Conservation (phyloP, 1,284 basidiomycete genomes). For the Boletellus deceptivus region DNA sequence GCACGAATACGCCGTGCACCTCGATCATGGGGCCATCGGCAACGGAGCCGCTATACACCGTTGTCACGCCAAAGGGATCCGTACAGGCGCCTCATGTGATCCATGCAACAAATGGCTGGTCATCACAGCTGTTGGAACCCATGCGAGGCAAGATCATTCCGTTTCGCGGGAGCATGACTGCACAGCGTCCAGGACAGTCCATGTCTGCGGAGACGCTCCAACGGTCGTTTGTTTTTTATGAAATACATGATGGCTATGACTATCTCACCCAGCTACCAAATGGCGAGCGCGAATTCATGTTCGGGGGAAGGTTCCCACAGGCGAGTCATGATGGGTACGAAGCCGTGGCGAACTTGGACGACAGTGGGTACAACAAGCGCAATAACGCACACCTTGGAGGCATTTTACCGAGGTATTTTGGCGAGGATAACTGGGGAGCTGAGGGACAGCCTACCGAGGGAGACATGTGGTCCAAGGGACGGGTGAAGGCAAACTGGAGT, state of each 20-base stretch:
- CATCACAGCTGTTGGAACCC: conserved; percentile 46
- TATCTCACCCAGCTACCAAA: conserved; percentile 51
- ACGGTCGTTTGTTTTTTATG: conserved; percentile 44
- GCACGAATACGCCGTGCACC: conserved; percentile 42
- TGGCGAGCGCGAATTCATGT: conserved; percentile 44
- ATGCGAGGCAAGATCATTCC: conserved; percentile 48
- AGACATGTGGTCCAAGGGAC: conserved; percentile 36
- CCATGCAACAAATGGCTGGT: conserved; percentile 63
- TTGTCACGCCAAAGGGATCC: conserved; percentile 43
- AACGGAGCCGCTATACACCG: conserved; percentile 34
- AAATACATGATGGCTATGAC: conserved; percentile 43
- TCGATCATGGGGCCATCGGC: conserved; percentile 31
- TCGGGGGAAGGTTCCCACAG: conserved; percentile 47
- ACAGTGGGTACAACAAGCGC: conserved; percentile 36
- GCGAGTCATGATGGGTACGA: conserved; percentile 33
- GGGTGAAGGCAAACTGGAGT: conserved; percentile 49
- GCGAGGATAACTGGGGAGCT: conserved; percentile 38
- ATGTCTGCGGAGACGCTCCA: conserved; percentile 30
- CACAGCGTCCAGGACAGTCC: conserved; percentile 44
- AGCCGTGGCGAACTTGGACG: conserved; percentile 45
- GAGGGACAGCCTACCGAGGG: conserved; percentile 28
- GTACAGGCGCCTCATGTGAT: conserved; percentile 46
- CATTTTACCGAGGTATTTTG: conserved; percentile 45
- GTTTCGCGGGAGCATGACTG: conserved; percentile 48
- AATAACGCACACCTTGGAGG: conserved; percentile 40